Evolutionary conservation across 2,329 filamentous ascomycete genomes (phyloP).

Genomic region (Alternaria ethzedia): DNA sequence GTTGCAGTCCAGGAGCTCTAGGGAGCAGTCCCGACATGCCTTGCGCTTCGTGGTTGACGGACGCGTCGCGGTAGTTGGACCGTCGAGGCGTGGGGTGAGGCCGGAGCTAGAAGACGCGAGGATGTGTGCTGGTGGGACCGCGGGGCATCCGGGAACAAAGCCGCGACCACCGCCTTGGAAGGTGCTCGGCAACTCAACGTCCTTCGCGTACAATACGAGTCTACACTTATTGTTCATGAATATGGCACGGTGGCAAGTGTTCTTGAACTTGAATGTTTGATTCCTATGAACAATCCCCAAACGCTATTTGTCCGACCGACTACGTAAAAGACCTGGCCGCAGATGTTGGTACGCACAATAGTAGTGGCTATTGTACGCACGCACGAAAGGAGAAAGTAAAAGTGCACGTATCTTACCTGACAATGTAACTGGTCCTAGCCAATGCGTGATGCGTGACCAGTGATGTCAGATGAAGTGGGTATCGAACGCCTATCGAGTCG

Average conservation of each 20-base stretch:
- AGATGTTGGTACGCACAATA: neutral
- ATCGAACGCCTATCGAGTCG: slow-evolving; percentile 35
- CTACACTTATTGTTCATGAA: neutral
- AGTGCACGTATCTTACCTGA: slow-evolving; percentile 11
- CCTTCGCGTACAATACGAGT: neutral
- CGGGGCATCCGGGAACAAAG: slow-evolving; percentile 12
- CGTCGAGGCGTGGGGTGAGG: slow-evolving; percentile 25
- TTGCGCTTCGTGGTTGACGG: slow-evolving; percentile 22
- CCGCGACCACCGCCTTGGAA: neutral
- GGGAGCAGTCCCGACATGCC: slow-evolving; percentile 35
- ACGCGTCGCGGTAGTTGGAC: slow-evolving; percentile 22
- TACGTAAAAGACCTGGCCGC: neutral
- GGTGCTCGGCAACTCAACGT: neutral
- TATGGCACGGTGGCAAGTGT: neutral
- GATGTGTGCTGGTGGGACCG: slow-evolving; percentile 16
- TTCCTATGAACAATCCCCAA: neutral
- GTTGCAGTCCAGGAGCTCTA: slow-evolving; percentile 26
- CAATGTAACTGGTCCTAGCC: slow-evolving; percentile 1
- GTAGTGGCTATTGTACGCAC: neutral
- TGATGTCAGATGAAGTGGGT: slow-evolving; percentile 21
- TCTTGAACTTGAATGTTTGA: neutral
- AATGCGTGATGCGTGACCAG: neutral
- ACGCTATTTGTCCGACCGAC: neutral
- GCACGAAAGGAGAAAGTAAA: neutral
- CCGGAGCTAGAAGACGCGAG: slow-evolving; percentile 30